Evolutionary conservation across 2,329 filamentous ascomycete species (phyloP).

Genomic region (Bretziella fagacearum): DNA sequence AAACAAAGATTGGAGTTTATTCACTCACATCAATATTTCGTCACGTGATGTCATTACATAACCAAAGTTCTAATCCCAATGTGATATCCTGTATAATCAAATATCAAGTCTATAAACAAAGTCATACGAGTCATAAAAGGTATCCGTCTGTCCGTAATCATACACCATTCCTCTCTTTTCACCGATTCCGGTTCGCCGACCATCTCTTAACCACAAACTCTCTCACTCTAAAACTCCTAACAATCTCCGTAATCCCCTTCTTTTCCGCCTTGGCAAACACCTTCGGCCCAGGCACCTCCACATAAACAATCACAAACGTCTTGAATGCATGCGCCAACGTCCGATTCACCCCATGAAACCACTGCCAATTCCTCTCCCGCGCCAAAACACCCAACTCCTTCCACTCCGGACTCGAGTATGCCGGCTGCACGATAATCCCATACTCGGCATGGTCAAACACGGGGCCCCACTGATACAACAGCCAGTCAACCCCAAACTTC

Average conservation of each 20-base stretch:
- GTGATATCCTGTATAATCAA: no score
- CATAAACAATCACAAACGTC: conserved; percentile 75
- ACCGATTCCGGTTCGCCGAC: conserved; percentile 60
- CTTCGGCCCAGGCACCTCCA: conserved; percentile 64
- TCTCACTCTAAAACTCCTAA: conserved; percentile 57
- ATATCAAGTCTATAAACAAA: no score
- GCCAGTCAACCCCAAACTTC: conserved; percentile 87
- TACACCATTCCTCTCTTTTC: conserved; percentile 4
- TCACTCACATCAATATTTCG: no score
- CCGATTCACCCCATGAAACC: conserved; percentile 77
- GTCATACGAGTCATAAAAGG: no score
- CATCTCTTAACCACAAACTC: conserved; percentile 72
- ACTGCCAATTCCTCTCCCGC: conserved; percentile 49
- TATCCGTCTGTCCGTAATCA: neutral
- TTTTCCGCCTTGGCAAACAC: conserved; percentile 27
- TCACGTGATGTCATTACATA: no score
- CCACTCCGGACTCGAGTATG: conserved; percentile 65
- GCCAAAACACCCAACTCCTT: conserved; percentile 34
- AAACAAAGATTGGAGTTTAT: no score
- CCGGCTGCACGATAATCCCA: conserved; percentile 66
- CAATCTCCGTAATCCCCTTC: conserved; percentile 41
- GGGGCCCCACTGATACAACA: conserved; percentile 85
- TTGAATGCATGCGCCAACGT: conserved; percentile 84
- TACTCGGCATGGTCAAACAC: conserved; percentile 95
- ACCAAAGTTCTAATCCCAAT: no score